A percentile compares a stretch with the other conserved stretches of the same genome.
These are phyloP conservation scores for Penicillium frequentans DNA, from an alignment of 2,329 filamentous ascomycete species.

Conservation along the genomic window DNA sequence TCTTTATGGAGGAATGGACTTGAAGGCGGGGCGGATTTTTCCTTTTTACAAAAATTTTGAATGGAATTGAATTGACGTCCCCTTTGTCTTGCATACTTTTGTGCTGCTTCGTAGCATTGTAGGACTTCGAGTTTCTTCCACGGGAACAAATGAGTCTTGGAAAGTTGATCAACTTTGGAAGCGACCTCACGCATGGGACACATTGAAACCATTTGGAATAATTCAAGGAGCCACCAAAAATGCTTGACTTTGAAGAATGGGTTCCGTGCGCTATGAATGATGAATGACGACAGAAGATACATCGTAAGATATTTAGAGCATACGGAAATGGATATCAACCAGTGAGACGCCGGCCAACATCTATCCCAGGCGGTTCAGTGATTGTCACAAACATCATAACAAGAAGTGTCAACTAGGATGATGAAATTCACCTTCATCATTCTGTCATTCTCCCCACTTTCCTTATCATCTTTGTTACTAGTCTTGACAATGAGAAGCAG, in stretches of 20 bases:
- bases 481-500: no score
- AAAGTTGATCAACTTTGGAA: no score
- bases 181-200: neutral
- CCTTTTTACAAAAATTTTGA: constrained; percentile 25
- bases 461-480: no score
- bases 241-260: neutral
- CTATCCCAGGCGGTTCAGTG: no score
- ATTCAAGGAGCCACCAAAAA: neutral
- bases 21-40: constrained; percentile 17
- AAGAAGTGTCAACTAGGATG: no score
- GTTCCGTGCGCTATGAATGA: neutral
- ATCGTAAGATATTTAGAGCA: no score
- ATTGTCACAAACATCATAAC: no score
- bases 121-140: neutral
- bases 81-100: constrained; percentile 17
- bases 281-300: neutral
- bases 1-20: neutral
- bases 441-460: no score
- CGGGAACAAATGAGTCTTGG: no score
- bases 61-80: constrained; percentile 28
- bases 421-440: no score
- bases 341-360: no score
- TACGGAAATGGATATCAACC: no score
- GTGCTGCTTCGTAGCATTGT: constrained; percentile 4
- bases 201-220: neutral